Evolutionary conservation across 345 rosid genomes (phyloP), one percentile per base, ranked within the genome.

Genomic region (Arabis alpina): DNA sequence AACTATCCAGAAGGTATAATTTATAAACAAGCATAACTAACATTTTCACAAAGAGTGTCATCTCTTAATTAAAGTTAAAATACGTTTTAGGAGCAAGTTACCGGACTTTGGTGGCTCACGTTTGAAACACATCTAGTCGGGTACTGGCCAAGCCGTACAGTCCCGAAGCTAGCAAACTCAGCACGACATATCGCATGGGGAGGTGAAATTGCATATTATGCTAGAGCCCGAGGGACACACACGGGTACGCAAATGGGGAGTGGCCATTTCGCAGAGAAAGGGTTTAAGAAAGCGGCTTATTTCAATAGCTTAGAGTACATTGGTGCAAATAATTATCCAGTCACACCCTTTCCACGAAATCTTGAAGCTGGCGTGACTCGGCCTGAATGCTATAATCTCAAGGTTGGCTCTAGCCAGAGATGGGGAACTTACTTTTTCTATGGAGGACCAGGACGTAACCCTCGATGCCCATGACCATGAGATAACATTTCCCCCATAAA

Each of bases 191-290:
- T 87, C 3, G 83, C 70, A 52, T 87, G 88, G 91, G 91, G 91
- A 76, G 91, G 88, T 34, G 88, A 87, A 66, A 82, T 84, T 13
- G 82, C 76, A 10, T 81, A 84, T 47, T n/a, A n/a, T 30, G 23
- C 77, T 73, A 73, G 27, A 50, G 71, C n/a, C 5, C 59, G 37
- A 30, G 82, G 80, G 12, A 59, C 57, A 34, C 87, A 86, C 66
- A 84, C 91, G 16, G 44, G 74, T 23, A 82, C 84, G 4, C 82
- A 84, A 55, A 86, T 86, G 88, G 91, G 88, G 2, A 87, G 91
- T 48, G 88, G 88, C 5, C 85, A 65, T 69, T 84, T 86, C 15
- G 78, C 88, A 0, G 79, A 80, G 16, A 77, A 80, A 78, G 83
- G 87, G 10, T 81, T 77, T 49, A 78, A 83, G 23, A 82, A 82